Conservation (phyloP, 176 grass and related monocot genomes). For the Rhynchospora pubera region DNA sequence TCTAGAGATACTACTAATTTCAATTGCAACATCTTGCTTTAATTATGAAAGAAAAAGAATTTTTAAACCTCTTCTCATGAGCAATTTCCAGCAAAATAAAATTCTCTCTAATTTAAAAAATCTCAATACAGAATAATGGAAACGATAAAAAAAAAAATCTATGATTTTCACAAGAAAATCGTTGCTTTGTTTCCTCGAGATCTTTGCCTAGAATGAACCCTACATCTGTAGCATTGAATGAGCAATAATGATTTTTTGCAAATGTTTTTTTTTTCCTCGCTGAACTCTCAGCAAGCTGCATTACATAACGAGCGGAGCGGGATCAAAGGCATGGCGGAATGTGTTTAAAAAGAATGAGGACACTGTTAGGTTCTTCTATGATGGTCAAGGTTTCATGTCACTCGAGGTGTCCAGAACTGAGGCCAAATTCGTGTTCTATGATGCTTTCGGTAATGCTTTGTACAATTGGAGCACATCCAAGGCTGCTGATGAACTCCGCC, state of each 20-base stretch:
- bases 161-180: neutral
- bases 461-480: slow-evolving; percentile 49
- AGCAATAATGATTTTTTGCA: neutral
- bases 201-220: neutral
- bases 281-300: slow-evolving; percentile 47
- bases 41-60: neutral
- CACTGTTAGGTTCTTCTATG: slow-evolving; percentile 72
- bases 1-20: neutral
- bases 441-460: slow-evolving; percentile 40
- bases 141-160: neutral
- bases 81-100: neutral
- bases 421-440: slow-evolving; percentile 57
- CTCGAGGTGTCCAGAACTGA: slow-evolving; percentile 43
- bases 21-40: neutral
- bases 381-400: slow-evolving; percentile 89
- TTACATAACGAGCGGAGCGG: slow-evolving; percentile 79
- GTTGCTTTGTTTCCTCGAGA: neutral
- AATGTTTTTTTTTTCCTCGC: neutral
- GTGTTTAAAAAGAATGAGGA: slow-evolving; percentile 49
- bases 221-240: neutral
- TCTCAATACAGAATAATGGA: neutral
- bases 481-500: neutral
- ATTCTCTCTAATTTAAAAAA: neutral
- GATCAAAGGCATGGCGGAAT: slow-evolving; percentile 84
- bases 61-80: neutral